phyloP scores from a whole-genome alignment of 495 filamentous ascomycete genomes.

The Gamarada debralockiae region DNA sequence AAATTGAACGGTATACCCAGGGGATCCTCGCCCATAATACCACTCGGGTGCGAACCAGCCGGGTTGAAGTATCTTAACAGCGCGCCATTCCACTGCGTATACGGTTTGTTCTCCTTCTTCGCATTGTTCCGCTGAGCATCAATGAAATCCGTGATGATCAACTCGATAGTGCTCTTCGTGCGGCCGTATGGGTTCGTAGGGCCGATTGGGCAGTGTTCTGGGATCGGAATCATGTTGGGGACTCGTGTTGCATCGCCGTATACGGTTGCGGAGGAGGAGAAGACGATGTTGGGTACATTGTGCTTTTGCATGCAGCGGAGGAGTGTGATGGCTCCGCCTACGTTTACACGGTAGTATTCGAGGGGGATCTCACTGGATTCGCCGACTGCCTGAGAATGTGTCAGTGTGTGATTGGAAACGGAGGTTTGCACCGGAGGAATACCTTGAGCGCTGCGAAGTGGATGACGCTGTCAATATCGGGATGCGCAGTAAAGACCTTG shows the following conservation, averaged over 20 bases:
- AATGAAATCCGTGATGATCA: slow-evolving; percentile 85
- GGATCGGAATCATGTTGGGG: slow-evolving; percentile 97
- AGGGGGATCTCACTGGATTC: slow-evolving; percentile 93
- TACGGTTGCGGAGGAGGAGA: slow-evolving; percentile 93
- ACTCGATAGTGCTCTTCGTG: slow-evolving; percentile 90
- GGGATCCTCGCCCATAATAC: slow-evolving; percentile 98
- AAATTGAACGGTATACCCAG: slow-evolving; percentile 95
- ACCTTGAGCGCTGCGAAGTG: slow-evolving; percentile 98
- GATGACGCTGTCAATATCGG: slow-evolving; percentile 94
- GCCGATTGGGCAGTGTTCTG: slow-evolving; percentile 91
- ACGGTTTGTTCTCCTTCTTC: slow-evolving; percentile 72
- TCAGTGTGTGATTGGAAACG: background rate
- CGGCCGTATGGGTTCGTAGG: slow-evolving; percentile 97
- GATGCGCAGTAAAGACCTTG: slow-evolving; percentile 83
- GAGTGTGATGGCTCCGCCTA: slow-evolving; percentile 86
- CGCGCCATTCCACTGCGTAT: slow-evolving; percentile 86
- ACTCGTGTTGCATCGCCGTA: slow-evolving; percentile 97
- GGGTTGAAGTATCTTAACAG: slow-evolving; percentile 98
- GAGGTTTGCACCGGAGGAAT: slow-evolving; percentile 1
- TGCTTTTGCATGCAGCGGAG: slow-evolving; percentile 82
- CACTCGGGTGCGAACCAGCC: slow-evolving; percentile 87
- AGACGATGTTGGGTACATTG: slow-evolving; percentile 94
- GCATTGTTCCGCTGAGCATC: slow-evolving; percentile 81
- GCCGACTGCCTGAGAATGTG: slow-evolving; percentile 70
- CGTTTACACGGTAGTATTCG: slow-evolving; percentile 97